Percentiles rank a stretch among this genome's conserved stretches.
These are phyloP conservation scores for Fusarium chlamydosporum DNA, from an alignment of 2,329 filamentous ascomycete genomes.

Conservation along the genomic window DNA sequence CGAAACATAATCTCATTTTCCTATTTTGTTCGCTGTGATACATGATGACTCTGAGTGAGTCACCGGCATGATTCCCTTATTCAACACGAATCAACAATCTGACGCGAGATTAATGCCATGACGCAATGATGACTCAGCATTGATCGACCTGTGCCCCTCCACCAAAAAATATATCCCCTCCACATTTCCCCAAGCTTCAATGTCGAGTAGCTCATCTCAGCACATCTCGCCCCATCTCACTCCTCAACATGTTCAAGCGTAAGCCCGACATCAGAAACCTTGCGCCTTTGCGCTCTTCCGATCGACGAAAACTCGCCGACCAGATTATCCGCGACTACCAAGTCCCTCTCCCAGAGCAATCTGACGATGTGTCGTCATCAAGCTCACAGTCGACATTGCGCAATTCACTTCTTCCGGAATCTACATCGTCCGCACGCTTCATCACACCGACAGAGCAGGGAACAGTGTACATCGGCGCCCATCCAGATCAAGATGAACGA, in stretches of 20 bases:
- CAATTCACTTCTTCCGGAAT: constrained; percentile 45
- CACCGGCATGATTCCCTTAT: background rate
- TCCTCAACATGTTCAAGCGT: constrained; percentile 42
- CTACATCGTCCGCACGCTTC: constrained; percentile 45
- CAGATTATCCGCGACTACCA: constrained; percentile 48
- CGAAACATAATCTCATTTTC: background rate
- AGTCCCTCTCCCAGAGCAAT: constrained; percentile 29
- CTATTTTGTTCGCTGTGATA: background rate
- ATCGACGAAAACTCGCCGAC: constrained; percentile 45
- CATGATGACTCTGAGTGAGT: background rate
- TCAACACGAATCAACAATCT: too few species aligned
- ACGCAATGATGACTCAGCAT: constrained; percentile 32
- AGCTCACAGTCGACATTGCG: constrained; percentile 35
- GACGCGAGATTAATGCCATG: constrained; percentile 2
- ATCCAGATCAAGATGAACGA: constrained; percentile 41
- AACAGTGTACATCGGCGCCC: constrained; percentile 42
- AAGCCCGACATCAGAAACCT: constrained; percentile 47
- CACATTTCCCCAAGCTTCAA: background rate
- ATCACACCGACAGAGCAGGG: constrained; percentile 40
- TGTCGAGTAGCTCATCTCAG: background rate
- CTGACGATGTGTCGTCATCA: constrained; percentile 33
- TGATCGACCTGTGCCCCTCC: constrained; percentile 15
- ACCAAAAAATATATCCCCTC: constrained; percentile 16
- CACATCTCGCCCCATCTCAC: background rate
- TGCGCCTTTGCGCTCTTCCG: constrained; percentile 44